These are phyloP conservation scores for Haplosporangium sp. DNA, from an alignment of 371 early-diverging fungal genomes.

Conservation along the genomic window DNA sequence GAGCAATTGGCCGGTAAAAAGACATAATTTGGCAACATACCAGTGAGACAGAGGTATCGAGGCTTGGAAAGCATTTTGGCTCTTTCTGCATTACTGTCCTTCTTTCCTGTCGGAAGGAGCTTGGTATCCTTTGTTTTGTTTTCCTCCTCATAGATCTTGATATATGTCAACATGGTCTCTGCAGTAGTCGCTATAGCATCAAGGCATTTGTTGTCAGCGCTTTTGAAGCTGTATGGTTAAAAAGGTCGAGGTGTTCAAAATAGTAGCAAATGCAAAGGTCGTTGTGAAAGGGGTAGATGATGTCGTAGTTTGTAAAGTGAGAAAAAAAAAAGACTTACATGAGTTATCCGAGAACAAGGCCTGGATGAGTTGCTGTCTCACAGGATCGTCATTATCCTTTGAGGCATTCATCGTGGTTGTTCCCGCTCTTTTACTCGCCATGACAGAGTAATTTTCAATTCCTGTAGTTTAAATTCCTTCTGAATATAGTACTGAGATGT, in stretches of 20 bases:
- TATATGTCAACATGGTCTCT: conserved; percentile 51
- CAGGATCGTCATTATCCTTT: conserved; percentile 51
- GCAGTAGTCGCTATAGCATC: conserved; percentile 29
- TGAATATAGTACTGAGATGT: no score
- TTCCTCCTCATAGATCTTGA: conserved; percentile 56
- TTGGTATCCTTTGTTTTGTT: conserved; percentile 42
- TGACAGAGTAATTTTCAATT: not conserved
- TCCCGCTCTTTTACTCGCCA: conserved; percentile 19
- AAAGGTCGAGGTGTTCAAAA: no score
- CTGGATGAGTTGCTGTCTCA: conserved; percentile 48
- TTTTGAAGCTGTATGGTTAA: not conserved
- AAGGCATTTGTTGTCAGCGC: not conserved
- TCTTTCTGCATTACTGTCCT: conserved; percentile 35
- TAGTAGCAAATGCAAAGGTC: no score
- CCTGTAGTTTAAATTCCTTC: no score
- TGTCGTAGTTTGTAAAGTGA: no score
- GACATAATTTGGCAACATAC: conserved; percentile 9
- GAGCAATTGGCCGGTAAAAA: not conserved
- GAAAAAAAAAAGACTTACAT: conserved; percentile 23
- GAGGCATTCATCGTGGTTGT: conserved; percentile 27
- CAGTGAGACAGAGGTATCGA: conserved; percentile 55
- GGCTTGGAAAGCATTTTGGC: conserved; percentile 52
- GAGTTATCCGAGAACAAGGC: conserved; percentile 50
- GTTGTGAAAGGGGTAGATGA: no score
- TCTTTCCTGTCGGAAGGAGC: conserved; percentile 27